phyloP scores from a whole-genome alignment of 2,329 filamentous ascomycete species.

The Aspergillus sp. region DNA sequence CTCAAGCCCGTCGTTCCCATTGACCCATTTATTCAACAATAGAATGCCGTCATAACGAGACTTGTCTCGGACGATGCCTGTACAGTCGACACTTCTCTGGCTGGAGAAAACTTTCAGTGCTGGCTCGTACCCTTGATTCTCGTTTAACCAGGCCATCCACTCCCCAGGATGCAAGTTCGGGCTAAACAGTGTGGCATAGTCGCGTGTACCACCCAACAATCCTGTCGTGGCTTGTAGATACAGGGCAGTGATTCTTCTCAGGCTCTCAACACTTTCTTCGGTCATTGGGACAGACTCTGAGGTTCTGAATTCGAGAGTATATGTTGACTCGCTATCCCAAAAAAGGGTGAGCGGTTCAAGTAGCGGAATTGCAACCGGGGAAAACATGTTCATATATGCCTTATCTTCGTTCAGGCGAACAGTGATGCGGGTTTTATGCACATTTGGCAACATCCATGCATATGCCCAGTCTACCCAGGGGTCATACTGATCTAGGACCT shows the following conservation, averaged over 20 bases:
- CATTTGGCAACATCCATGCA: conserved; percentile 23
- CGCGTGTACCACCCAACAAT: conserved; percentile 8
- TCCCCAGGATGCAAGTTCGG: conserved; percentile 19
- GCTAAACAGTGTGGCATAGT: conserved; percentile 30
- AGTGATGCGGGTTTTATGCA: conserved; percentile 23
- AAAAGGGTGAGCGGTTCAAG: conserved; percentile 27
- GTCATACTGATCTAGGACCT: conserved; percentile 30
- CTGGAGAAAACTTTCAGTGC: conserved; percentile 23
- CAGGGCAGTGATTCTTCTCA: conserved; percentile 33
- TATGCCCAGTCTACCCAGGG: conserved; percentile 30
- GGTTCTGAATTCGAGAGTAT: conserved; percentile 20
- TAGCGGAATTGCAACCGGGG: conserved; percentile 17
- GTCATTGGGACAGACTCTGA: conserved; percentile 11
- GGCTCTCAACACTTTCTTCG: conserved; percentile 22
- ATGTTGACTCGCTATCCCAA: conserved; percentile 27
- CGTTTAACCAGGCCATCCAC: conserved; percentile 22
- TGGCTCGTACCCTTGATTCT: conserved; percentile 21
- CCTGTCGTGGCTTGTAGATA: conserved; percentile 26
- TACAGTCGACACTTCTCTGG: background rate
- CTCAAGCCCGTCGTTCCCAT: conserved; percentile 14
- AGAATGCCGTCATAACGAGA: conserved; percentile 24
- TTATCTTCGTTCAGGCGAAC: conserved; percentile 19
- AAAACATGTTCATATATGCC: conserved; percentile 21
- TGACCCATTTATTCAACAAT: conserved; percentile 26
- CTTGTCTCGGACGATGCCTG: conserved; percentile 30